These are phyloP conservation scores for Lichtheimia ramosa DNA, from an alignment of 371 early-diverging fungal genomes.

Conservation along the genomic window DNA sequence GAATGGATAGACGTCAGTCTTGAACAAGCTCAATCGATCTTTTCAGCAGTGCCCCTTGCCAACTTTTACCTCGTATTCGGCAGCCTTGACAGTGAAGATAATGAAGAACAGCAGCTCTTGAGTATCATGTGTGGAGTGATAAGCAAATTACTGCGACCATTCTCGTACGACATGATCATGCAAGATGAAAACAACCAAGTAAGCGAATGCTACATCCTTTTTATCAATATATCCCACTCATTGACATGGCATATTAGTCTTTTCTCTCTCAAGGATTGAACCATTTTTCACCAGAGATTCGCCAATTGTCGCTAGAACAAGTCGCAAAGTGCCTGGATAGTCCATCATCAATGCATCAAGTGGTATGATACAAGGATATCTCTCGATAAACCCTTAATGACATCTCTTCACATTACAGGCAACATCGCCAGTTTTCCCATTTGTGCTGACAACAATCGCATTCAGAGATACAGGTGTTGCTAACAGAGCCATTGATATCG, in stretches of 20 bases:
- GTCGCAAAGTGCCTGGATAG: constrained; percentile 39
- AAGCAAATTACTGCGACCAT: constrained; percentile 27
- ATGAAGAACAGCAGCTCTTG: constrained; percentile 8
- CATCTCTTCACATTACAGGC: constrained; percentile 29
- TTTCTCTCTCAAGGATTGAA: constrained; percentile 45
- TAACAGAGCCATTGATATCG: constrained; percentile 35
- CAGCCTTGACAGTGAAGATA: constrained; percentile 22
- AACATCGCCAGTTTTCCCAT: constrained; percentile 38
- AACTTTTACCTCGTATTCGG: constrained; percentile 31
- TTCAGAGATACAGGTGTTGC: constrained; percentile 47
- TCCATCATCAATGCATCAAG: constrained; percentile 14
- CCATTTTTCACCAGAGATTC: constrained; percentile 44
- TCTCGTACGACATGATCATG: constrained; percentile 24
- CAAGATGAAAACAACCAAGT: constrained; percentile 20
- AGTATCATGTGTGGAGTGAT: constrained; percentile 29
- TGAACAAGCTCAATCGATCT: constrained; percentile 25
- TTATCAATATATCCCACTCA: not conserved
- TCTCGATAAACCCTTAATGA: too few relatives aligned
- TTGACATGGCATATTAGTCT: constrained; percentile 10
- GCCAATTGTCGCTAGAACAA: constrained; percentile 40
- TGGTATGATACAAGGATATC: constrained; percentile 29
- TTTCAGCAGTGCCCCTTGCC: constrained; percentile 23
- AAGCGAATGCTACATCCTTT: constrained; percentile 8
- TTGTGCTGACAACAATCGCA: constrained; percentile 34
- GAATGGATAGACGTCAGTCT: constrained; percentile 4